Evolutionary conservation across 768 basidiomycete species (phyloP), one percentile per base, ranked within the genome.

Genomic region (Amanita subjunquillea): DNA sequence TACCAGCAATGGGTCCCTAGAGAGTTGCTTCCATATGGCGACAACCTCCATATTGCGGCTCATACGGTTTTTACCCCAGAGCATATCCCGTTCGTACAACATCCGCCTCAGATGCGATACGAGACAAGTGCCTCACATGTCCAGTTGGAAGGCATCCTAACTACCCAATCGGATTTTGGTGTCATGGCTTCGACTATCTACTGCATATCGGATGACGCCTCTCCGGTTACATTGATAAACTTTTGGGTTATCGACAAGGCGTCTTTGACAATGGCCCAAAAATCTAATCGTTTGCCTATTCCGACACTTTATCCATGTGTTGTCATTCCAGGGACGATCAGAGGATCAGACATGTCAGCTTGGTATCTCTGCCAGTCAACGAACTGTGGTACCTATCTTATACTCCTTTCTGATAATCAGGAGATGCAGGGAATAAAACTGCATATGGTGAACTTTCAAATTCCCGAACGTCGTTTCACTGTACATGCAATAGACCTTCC

Each of bases 401-500:
- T 46, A 20, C 43, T 53, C 20, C 34, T 53, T 22, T 41, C 32
- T 15, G 13, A 53, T 34, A 34, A 23, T 20, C 40, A 12, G 20
- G 51, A 39, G 13, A 32, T 15, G 22, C 29, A 7, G 23, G 42
- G 27, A 10, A 32, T 36, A n/a, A 34, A 30, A 27, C 20, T 53
- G 6, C 29, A 22, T 6, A 34, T 53, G 34, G 43, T 53, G 32
- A 43, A 46, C 32, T 42, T 53, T n/a, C 7, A 53, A 39, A 17
- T 46, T 15, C 43, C 51, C 6, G 20, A 38, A 34, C 43, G 20
- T n/a, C 43, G 22, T 34, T 53, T 53, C 25, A 46, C 43, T 13
- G 54, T 55, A 41, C 60, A 62, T 48, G 45, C 51, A 22, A 50
- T 67, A 44, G 55, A 57, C 25, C 32, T 63, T 5, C 64, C 65